A percentile compares a stretch with the other conserved stretches of the same genome.
Conservation (phyloP, 2,329 filamentous ascomycete species). For the Harringtonia lauricola region DNA sequence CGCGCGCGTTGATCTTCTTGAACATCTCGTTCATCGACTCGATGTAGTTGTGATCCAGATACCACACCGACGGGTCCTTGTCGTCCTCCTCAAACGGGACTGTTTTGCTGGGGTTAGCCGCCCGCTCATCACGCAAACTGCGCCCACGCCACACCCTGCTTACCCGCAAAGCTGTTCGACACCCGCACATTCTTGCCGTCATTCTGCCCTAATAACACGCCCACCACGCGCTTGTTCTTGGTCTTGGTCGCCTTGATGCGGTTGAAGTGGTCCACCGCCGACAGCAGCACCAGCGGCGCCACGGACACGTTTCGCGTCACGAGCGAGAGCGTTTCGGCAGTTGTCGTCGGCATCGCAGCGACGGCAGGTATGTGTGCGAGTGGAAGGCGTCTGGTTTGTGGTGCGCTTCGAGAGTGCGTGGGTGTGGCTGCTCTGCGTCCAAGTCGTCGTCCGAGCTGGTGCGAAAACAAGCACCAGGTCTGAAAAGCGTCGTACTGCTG, state of each 20-base stretch:
- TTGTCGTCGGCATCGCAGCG: slow-evolving; percentile 80
- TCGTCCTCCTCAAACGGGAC: slow-evolving; percentile 99
- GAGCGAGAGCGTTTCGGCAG: slow-evolving; percentile 89
- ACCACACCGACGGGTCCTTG: slow-evolving; percentile 97
- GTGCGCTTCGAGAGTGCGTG: too few species aligned
- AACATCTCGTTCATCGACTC: slow-evolving; percentile 99
- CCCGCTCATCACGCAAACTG: not conserved
- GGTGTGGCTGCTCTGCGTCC: too few species aligned
- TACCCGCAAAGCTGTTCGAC: slow-evolving; percentile 98
- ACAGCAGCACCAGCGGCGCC: slow-evolving; percentile 93
- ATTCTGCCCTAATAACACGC: slow-evolving; percentile 89
- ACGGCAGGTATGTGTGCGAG: slow-evolving; percentile 5
- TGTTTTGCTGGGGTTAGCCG: not conserved
- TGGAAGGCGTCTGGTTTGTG: slow-evolving; percentile 3
- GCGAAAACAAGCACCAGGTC: not conserved
- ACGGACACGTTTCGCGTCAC: slow-evolving; percentile 93
- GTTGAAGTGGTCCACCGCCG: slow-evolving; percentile 96
- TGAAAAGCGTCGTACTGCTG: slow-evolving; percentile 12
- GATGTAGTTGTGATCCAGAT: slow-evolving; percentile 98
- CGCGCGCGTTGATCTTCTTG: slow-evolving; percentile 98
- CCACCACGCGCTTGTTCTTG: slow-evolving; percentile 75
- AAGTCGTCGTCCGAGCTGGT: not conserved
- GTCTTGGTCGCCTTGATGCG: slow-evolving; percentile 82
- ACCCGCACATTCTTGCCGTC: slow-evolving; percentile 93
- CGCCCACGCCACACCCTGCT: slow-evolving; percentile 13